Conservation (phyloP, 2,329 filamentous ascomycete genomes). For the Leptographium procerum region DNA sequence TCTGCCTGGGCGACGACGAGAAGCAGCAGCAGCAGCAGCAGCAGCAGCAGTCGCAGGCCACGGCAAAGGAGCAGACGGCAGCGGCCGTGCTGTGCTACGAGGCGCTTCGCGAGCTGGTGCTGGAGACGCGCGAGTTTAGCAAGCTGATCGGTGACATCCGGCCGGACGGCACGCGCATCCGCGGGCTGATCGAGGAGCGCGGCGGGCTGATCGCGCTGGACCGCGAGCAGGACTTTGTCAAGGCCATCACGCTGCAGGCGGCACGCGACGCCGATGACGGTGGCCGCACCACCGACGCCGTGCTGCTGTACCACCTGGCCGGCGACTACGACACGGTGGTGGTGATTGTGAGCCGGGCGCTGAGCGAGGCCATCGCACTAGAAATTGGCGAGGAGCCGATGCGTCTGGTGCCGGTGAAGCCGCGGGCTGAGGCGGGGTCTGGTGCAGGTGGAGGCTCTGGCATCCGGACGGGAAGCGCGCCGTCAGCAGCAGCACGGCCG, state of each 20-base stretch:
- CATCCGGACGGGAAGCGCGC: slow-evolving; percentile 29
- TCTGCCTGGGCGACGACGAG: slow-evolving; percentile 84
- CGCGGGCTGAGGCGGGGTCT: slow-evolving; percentile 42
- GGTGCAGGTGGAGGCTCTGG: too few species aligned
- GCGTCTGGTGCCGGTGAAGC: slow-evolving; percentile 69
- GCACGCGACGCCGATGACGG: slow-evolving; percentile 90
- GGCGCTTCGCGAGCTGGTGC: slow-evolving; percentile 80
- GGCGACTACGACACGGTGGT: slow-evolving; percentile 95
- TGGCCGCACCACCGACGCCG: slow-evolving; percentile 84
- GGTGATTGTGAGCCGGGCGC: slow-evolving; percentile 72
- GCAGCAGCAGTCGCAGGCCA: not conserved
- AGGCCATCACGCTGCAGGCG: slow-evolving; percentile 84
- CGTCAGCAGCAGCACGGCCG: slow-evolving; percentile 34
- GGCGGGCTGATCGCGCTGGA: slow-evolving; percentile 68
- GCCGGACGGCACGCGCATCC: slow-evolving; percentile 72
- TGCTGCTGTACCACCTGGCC: slow-evolving; percentile 86
- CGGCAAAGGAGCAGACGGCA: slow-evolving; percentile 22
- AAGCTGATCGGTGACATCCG: slow-evolving; percentile 85
- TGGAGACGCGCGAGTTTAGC: slow-evolving; percentile 96
- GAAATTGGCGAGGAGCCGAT: slow-evolving; percentile 75
- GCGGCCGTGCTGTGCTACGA: slow-evolving; percentile 80
- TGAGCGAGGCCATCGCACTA: slow-evolving; percentile 80
- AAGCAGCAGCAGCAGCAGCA: slow-evolving; percentile 34
- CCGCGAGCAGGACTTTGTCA: slow-evolving; percentile 74
- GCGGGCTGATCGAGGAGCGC: slow-evolving; percentile 78